Base-by-base conservation (phyloP, 208 protist species). In the Crithidia expoeki region DNA sequence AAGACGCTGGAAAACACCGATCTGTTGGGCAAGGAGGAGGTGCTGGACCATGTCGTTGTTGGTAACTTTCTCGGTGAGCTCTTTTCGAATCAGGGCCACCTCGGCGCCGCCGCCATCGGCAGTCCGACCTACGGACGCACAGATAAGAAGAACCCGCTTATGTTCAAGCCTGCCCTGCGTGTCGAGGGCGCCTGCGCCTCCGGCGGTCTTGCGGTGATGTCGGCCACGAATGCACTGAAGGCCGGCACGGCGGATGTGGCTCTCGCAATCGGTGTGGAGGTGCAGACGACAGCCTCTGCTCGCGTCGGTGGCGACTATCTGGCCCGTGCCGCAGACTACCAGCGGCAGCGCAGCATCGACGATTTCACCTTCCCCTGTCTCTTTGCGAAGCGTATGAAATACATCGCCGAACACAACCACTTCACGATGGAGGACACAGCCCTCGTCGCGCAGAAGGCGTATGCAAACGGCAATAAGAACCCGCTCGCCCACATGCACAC, bases 321-420 rank as follows among this genome's bases (percentile, higher is more conserved):
- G n/a, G 94, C 94, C n/a, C 84, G 89, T 21, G 92, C 94, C 19
- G 76, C 92, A 0, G 68, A 97, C 81, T 97, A 96, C 80, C 61
- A 67, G 32, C 82, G 87, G 1, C 94, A 97, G 85, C 89, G 94
- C 50, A 21, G 64, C 25, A 34, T 97, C 27, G 94, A 97, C 71
- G 94, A 97, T 74, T 97, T 97, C 74, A 96, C 90, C 4, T 97
- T 96, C 69, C 94, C 94, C n/a, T 96, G 92, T 57, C 67, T 97
- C 25, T 97, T 96, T 47, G 93, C 90, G 16, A 86, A 83, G 69
- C 85, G 90, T 62, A 94, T 94, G 87, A 92, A 92, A 76, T 81
- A 73, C 51, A 93, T 93, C 68, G 66, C 69, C 49, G 85, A 86
- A 72, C 77, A 78, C 50, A 72, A 81, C 36, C 85, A 94, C 72